Conservation (phyloP, 1,284 basidiomycete species). For the Leucoagaricus sp. region DNA sequence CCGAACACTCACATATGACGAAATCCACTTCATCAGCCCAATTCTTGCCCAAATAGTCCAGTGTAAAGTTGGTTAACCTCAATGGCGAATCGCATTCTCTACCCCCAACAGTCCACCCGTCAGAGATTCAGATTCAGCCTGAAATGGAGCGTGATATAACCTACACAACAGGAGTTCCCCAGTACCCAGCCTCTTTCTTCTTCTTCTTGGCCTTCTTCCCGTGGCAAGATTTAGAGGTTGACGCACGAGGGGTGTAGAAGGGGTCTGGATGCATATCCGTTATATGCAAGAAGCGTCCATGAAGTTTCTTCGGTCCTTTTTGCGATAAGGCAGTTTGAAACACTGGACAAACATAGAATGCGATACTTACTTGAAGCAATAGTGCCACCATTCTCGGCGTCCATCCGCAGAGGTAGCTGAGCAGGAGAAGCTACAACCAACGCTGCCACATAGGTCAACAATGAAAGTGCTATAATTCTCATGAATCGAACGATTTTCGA, state of each 20-base stretch:
- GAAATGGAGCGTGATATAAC: slow-evolving; percentile 22
- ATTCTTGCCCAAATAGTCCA: slow-evolving; percentile 79
- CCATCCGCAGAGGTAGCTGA: slow-evolving; percentile 7
- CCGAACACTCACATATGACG: slow-evolving; percentile 65
- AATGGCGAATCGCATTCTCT: slow-evolving; percentile 90
- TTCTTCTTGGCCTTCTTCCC: slow-evolving; percentile 61
- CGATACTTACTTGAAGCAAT: slow-evolving; percentile 5
- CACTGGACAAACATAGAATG: neutral
- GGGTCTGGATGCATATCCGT: slow-evolving; percentile 85
- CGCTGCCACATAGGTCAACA: neutral
- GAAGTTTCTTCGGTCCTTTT: slow-evolving; percentile 51
- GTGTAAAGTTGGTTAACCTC: slow-evolving; percentile 75
- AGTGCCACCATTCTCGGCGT: neutral
- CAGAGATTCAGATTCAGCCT: slow-evolving; percentile 11
- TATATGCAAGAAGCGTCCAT: slow-evolving; percentile 74
- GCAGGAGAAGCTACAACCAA: neutral
- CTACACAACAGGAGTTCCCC: slow-evolving; percentile 64
- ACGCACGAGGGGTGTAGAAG: slow-evolving; percentile 51
- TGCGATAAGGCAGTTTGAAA: neutral
- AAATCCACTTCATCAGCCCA: slow-evolving; percentile 90
- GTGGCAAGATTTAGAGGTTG: slow-evolving; percentile 63
- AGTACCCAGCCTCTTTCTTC: slow-evolving; percentile 52
- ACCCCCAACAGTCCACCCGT: slow-evolving; percentile 1
- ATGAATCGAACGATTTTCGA: neutral
- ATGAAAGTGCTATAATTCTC: neutral